phyloP scores from a whole-genome alignment of 768 basidiomycete genomes.

The Lentinus brumalis region DNA sequence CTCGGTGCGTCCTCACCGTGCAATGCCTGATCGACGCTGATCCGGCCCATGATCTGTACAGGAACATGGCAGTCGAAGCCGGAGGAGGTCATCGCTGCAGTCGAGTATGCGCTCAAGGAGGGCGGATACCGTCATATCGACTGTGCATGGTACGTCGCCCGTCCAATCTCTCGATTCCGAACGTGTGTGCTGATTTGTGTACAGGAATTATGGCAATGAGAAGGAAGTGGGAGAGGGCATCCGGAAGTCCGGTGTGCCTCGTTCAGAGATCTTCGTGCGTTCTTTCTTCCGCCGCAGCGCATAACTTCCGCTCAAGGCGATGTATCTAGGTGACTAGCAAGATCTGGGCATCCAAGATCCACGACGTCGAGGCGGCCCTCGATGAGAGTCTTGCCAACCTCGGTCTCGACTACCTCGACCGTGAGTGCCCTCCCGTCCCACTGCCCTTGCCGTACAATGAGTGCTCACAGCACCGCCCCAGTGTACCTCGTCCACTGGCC shows the following conservation, averaged over 20 bases:
- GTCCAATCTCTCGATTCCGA: background rate
- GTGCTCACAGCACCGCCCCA: conserved; percentile 22
- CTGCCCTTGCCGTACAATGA: conserved; percentile 3
- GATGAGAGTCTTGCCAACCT: conserved; percentile 77
- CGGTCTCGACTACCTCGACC: conserved; percentile 84
- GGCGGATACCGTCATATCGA: conserved; percentile 78
- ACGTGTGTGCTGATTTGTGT: background rate
- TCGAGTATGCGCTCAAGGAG: conserved; percentile 70
- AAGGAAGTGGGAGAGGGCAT: conserved; percentile 83
- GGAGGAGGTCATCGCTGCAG: conserved; percentile 71
- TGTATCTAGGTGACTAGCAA: conserved; percentile 83
- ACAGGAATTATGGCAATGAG: conserved; percentile 73
- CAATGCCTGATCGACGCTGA: conserved; percentile 5
- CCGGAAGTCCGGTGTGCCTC: conserved; percentile 71
- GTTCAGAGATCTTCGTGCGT: conserved; percentile 70
- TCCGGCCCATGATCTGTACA: conserved; percentile 31
- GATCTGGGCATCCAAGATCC: conserved; percentile 68
- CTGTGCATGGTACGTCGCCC: conserved; percentile 54
- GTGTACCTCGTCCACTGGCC: conserved; percentile 85
- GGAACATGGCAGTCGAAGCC: conserved; percentile 84
- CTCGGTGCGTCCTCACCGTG: conserved; percentile 45
- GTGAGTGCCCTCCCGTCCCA: too few species aligned
- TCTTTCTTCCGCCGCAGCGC: too few species aligned
- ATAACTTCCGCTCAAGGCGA: too few species aligned
- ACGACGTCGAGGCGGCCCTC: conserved; percentile 70